phyloP scores from a whole-genome alignment of 1,139 yeast species.

The Saccharomycopsis hybrid region DNA sequence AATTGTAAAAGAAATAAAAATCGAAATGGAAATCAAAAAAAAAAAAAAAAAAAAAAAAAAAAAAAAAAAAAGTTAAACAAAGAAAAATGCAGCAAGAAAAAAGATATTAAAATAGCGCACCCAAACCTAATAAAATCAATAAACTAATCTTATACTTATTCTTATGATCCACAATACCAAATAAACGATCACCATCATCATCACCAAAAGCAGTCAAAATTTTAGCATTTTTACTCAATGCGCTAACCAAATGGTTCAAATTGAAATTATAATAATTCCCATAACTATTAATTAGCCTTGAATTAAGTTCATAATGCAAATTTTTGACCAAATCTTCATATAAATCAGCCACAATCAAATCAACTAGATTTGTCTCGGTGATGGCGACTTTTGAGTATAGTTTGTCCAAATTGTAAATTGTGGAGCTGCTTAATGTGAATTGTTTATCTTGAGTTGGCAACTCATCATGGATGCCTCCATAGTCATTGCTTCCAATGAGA shows the following conservation, averaged over 20 bases:
- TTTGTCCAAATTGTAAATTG: constrained; percentile 16
- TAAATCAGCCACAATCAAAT: constrained; percentile 13
- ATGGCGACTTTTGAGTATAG: constrained; percentile 17
- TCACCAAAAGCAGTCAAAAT: background rate
- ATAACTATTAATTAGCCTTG: constrained; percentile 6
- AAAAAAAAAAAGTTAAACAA: too few relatives aligned
- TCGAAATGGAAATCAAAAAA: too few relatives aligned
- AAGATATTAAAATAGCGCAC: constrained; percentile 12
- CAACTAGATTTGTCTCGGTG: constrained; percentile 15
- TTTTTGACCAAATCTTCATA: constrained; percentile 18
- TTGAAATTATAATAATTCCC: constrained; percentile 14
- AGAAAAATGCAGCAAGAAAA: background rate
- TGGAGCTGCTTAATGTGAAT: constrained; percentile 17
- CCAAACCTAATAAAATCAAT: constrained; percentile 17
- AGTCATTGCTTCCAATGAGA: too few relatives aligned
- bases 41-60: too few relatives aligned
- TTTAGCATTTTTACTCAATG: constrained; percentile 9
- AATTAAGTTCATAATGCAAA: constrained; percentile 17
- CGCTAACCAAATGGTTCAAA: constrained; percentile 14
- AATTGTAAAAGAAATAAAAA: too few relatives aligned
- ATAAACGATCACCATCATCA: constrained; percentile 4
- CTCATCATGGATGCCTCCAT: too few relatives aligned
- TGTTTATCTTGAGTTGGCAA: constrained; percentile 13
- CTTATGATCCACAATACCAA: constrained; percentile 4
- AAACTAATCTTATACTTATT: constrained; percentile 13